A percentile compares a stretch with the other conserved stretches of the same genome.
Conservation (phyloP, 345 rosid genomes). For the Gossypium rotundifolium region DNA sequence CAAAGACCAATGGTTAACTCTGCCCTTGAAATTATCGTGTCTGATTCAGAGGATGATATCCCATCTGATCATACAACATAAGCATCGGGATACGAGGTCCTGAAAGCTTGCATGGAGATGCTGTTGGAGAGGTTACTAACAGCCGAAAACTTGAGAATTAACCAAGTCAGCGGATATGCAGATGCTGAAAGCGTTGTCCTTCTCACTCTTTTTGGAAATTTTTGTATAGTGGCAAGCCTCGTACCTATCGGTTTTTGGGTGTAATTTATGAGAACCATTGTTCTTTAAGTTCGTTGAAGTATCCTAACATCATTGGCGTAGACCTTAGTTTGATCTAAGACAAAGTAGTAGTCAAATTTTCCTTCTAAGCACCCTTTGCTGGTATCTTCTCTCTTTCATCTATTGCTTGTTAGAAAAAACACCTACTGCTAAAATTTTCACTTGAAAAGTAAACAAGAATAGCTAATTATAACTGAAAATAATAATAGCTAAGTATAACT, state of each 20-base stretch:
- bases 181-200: neutral
- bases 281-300: neutral
- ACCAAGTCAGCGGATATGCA: neutral
- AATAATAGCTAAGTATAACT: too few relatives aligned
- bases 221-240: neutral
- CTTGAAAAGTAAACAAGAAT: too few relatives aligned
- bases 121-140: slow-evolving; percentile 6
- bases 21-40: slow-evolving; percentile 34
- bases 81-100: slow-evolving; percentile 1
- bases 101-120: slow-evolving; percentile 13
- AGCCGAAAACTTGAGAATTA: neutral
- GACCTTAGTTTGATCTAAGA: neutral
- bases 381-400: too few relatives aligned
- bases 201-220: neutral
- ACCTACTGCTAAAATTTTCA: too few relatives aligned
- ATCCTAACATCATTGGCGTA: neutral
- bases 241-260: neutral
- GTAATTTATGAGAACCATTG: slow-evolving; percentile 3
- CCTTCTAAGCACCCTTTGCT: too few relatives aligned
- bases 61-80: neutral
- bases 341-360: neutral
- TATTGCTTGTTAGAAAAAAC: too few relatives aligned
- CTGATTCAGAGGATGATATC: slow-evolving; percentile 40
- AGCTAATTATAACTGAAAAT: too few relatives aligned
- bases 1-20: slow-evolving; percentile 53